Evolutionary conservation across 441 rosid genomes (phyloP).

Genomic region (Jatropha podagrica): DNA sequence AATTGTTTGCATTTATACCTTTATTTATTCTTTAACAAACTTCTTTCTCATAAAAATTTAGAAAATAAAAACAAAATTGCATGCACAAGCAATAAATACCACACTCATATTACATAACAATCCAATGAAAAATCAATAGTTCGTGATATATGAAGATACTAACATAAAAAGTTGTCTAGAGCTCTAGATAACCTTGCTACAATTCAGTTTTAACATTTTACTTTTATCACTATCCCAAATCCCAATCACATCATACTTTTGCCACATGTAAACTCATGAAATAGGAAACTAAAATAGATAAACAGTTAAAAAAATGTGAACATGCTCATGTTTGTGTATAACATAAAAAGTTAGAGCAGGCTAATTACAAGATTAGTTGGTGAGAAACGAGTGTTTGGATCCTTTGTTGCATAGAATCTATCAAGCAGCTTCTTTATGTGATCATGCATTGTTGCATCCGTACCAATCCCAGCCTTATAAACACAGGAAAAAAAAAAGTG

Average conservation of each 20-base stretch:
- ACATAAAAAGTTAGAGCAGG: constrained; percentile 20
- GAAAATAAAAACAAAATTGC: background rate
- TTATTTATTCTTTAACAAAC: background rate
- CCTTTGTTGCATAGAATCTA: constrained; percentile 93
- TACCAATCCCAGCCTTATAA: constrained; percentile 90
- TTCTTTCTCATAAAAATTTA: background rate
- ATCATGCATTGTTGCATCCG: constrained; percentile 99
- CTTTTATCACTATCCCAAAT: constrained; percentile 1
- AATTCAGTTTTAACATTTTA: constrained; percentile 1
- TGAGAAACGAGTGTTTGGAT: constrained; percentile 75
- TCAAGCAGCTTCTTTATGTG: constrained; percentile 97
- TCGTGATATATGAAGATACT: background rate
- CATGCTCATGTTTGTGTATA: background rate
- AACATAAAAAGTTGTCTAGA: background rate
- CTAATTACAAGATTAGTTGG: constrained; percentile 84
- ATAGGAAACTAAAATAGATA: background rate
- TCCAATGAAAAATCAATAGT: background rate
- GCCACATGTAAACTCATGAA: background rate
- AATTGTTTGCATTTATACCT: background rate
- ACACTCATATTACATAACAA: background rate
- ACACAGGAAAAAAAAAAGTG: constrained; percentile 11
- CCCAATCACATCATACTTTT: background rate
- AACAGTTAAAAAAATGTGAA: background rate
- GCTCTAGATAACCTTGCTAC: background rate
- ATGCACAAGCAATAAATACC: background rate